A percentile compares a stretch with the other conserved stretches of the same genome.
These are phyloP conservation scores for Fraxinus xanthoxyloides DNA, from an alignment of 305 asterid species.

Conservation along the genomic window DNA sequence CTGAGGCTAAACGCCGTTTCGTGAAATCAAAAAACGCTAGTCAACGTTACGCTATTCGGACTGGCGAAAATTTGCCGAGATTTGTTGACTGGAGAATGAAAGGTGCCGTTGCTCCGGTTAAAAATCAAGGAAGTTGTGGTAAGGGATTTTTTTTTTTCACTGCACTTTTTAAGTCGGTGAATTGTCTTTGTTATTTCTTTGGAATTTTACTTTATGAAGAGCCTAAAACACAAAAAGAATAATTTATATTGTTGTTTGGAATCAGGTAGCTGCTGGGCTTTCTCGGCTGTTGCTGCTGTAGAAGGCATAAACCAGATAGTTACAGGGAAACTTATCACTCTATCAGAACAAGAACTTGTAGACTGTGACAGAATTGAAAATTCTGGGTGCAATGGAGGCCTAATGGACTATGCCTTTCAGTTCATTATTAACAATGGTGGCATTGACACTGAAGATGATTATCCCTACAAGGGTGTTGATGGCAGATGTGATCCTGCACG, in stretches of 20 bases:
- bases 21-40: slow-evolving; percentile 46
- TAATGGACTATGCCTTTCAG: slow-evolving; percentile 73
- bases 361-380: slow-evolving; percentile 61
- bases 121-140: slow-evolving; percentile 86
- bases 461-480: slow-evolving; percentile 63
- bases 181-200: background rate
- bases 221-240: background rate
- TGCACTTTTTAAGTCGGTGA: background rate
- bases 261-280: slow-evolving; percentile 90
- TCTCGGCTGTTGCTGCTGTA: slow-evolving; percentile 71
- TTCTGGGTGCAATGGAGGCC: slow-evolving; percentile 71
- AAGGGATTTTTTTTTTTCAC: background rate
- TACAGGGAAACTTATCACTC: slow-evolving; percentile 54
- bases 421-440: slow-evolving; percentile 74
- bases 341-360: slow-evolving; percentile 72
- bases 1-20: slow-evolving; percentile 49
- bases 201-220: background rate
- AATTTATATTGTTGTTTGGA: slow-evolving; percentile 4
- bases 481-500: slow-evolving; percentile 54
- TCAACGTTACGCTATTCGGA: slow-evolving; percentile 37
- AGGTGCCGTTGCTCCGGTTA: slow-evolving; percentile 69
- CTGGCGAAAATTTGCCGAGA: slow-evolving; percentile 48
- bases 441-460: slow-evolving; percentile 70
- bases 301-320: slow-evolving; percentile 62
- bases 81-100: slow-evolving; percentile 76